These are phyloP conservation scores for Talaromyces proteolyticus DNA, from an alignment of 495 filamentous ascomycete species.

Conservation along the genomic window DNA sequence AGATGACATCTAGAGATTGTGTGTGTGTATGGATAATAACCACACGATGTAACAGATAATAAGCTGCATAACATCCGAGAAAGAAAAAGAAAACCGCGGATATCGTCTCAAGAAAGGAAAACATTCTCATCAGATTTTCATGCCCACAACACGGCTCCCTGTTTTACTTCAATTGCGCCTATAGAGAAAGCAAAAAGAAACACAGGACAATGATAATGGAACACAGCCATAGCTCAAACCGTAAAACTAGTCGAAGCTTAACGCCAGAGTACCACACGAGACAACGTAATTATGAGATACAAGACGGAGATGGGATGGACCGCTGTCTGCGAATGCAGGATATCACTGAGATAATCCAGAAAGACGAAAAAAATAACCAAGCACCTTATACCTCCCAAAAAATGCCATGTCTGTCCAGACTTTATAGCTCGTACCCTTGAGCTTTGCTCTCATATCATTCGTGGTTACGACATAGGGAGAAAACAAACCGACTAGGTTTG, in stretches of 20 bases:
- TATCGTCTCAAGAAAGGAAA: constrained; percentile 2
- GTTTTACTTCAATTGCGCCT: background rate
- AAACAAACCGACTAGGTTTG: constrained; percentile 18
- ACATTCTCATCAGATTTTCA: background rate
- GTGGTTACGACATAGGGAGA: background rate
- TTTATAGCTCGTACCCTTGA: background rate
- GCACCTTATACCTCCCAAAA: background rate
- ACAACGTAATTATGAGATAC: background rate
- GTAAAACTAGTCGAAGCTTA: background rate
- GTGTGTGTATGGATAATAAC: too few relatives aligned
- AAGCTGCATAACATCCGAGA: background rate
- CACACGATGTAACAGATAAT: too few relatives aligned
- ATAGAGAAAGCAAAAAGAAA: background rate
- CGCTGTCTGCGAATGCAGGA: background rate
- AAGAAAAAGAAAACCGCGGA: background rate
- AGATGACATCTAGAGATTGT: too few relatives aligned
- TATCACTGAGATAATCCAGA: background rate
- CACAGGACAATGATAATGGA: background rate
- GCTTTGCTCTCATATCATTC: background rate
- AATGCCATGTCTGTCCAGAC: background rate
- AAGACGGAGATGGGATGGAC: background rate
- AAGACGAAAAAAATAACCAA: background rate
- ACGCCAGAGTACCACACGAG: constrained; percentile 3
- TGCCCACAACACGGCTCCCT: background rate
- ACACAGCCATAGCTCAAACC: background rate